Percentiles rank a stretch among this genome's conserved stretches.
Conservation (phyloP, 2,329 filamentous ascomycete genomes). For the Cytospora schulzeri region DNA sequence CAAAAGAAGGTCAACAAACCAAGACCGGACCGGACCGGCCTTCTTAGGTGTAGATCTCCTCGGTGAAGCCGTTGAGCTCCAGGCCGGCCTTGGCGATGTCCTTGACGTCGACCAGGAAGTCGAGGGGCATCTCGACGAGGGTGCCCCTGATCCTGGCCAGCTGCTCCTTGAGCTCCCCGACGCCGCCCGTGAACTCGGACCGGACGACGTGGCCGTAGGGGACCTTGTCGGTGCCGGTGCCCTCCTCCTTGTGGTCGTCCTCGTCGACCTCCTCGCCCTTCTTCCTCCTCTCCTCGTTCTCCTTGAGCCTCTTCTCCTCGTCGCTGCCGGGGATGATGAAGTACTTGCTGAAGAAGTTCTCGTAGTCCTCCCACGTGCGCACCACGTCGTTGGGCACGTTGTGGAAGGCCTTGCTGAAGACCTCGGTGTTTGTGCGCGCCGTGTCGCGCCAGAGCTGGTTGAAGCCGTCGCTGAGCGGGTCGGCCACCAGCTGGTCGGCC, state of each 20-base stretch:
- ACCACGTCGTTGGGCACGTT: constrained; percentile 70
- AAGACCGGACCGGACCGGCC: too few species aligned
- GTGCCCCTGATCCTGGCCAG: constrained; percentile 68
- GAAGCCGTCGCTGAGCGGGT: constrained; percentile 72
- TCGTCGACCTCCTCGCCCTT: constrained; percentile 43
- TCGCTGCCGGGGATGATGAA: constrained; percentile 61
- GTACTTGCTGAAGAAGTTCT: constrained; percentile 67
- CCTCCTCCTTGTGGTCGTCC: constrained; percentile 42
- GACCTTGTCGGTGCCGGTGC: constrained; percentile 62
- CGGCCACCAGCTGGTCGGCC: constrained; percentile 68
- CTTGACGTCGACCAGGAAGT: constrained; percentile 78
- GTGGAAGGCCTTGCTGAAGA: constrained; percentile 82
- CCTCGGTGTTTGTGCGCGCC: constrained; percentile 76
- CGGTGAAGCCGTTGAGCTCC: constrained; percentile 70
- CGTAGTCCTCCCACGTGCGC: constrained; percentile 72
- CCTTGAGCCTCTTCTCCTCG: constrained; percentile 41
- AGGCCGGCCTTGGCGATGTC: constrained; percentile 86
- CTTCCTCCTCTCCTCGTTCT: constrained; percentile 48
- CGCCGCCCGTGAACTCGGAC: constrained; percentile 74
- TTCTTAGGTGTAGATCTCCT: constrained; percentile 68
- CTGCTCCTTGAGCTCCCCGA: constrained; percentile 71
- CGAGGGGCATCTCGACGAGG: constrained; percentile 86
- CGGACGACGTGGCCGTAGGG: constrained; percentile 86
- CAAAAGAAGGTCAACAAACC: too few species aligned
- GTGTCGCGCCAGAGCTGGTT: constrained; percentile 71